Conservation (phyloP, 129 eudicot species). For the Flaveria robusta region DNA sequence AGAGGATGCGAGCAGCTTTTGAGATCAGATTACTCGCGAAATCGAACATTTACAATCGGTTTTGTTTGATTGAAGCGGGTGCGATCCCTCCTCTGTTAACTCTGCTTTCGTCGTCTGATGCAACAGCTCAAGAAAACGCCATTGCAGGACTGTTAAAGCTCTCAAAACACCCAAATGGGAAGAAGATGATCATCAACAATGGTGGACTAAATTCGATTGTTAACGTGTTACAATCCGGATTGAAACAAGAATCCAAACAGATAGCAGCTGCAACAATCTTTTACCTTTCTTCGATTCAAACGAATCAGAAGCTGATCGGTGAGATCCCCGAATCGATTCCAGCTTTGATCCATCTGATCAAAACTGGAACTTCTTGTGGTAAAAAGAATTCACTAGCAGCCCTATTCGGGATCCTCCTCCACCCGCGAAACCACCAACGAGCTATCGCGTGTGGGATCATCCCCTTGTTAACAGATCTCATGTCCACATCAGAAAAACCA, state of each 20-base stretch:
- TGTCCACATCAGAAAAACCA: constrained; percentile 47
- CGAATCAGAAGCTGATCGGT: constrained; percentile 54
- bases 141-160: constrained; percentile 75
- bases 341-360: constrained; percentile 52
- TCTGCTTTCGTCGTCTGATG: constrained; percentile 54
- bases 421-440: constrained; percentile 54
- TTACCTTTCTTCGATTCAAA: constrained; percentile 59
- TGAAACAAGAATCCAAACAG: constrained; percentile 58
- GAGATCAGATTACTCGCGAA: constrained; percentile 76
- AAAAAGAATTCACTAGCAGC: constrained; percentile 78
- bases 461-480: constrained; percentile 48
- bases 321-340: constrained; percentile 53
- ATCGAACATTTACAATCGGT: constrained; percentile 58
- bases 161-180: constrained; percentile 64
- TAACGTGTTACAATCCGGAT: constrained; percentile 48
- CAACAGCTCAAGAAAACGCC: constrained; percentile 62
- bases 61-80: constrained; percentile 59
- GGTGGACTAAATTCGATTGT: constrained; percentile 53
- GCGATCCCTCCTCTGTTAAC: constrained; percentile 52
- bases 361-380: constrained; percentile 55
- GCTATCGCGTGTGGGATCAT: constrained; percentile 54
- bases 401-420: constrained; percentile 58
- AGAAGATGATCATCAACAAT: constrained; percentile 47
- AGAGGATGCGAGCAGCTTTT: constrained; percentile 55
- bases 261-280: constrained; percentile 79